Evolutionary conservation across 495 filamentous ascomycete genomes (phyloP).

Genomic region (Penicillium verhagenii): DNA sequence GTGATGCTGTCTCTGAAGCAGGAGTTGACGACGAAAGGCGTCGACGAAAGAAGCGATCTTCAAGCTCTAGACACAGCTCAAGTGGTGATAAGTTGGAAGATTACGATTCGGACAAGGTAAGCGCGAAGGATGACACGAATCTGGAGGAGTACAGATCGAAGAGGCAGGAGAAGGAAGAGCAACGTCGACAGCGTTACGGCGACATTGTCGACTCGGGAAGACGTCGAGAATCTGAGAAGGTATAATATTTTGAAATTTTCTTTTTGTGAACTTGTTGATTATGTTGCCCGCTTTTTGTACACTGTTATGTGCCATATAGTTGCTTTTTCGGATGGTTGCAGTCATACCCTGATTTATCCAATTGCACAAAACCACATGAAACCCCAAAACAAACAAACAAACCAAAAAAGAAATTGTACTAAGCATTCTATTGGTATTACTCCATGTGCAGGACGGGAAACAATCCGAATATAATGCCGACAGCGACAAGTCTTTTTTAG

Average conservation of each 20-base stretch:
- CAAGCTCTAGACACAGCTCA: conserved; percentile 30
- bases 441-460: conserved; percentile 40
- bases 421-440: conserved; percentile 34
- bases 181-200: conserved; percentile 39
- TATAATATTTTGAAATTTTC: conserved; percentile 44
- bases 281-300: conserved; percentile 26
- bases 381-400: conserved; percentile 13
- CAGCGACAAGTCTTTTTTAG: conserved; percentile 49
- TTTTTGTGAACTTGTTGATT: conserved; percentile 22
- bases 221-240: conserved; percentile 41
- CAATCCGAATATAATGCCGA: conserved; percentile 33
- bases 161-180: conserved; percentile 41
- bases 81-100: conserved; percentile 29
- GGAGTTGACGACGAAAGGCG: conserved; percentile 41
- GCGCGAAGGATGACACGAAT: conserved; percentile 28
- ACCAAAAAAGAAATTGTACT: conserved; percentile 32
- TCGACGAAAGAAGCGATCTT: conserved; percentile 44
- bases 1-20: conserved; percentile 41
- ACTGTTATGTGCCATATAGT: conserved; percentile 33
- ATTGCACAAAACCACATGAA: conserved; percentile 19
- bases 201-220: conserved; percentile 37
- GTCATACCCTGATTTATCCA: conserved; percentile 13
- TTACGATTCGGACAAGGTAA: conserved; percentile 24
- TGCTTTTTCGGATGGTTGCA: conserved; percentile 18
- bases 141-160: conserved; percentile 37